Base-by-base conservation (phyloP, 768 basidiomycete species). In the Termitomyces sp. region DNA sequence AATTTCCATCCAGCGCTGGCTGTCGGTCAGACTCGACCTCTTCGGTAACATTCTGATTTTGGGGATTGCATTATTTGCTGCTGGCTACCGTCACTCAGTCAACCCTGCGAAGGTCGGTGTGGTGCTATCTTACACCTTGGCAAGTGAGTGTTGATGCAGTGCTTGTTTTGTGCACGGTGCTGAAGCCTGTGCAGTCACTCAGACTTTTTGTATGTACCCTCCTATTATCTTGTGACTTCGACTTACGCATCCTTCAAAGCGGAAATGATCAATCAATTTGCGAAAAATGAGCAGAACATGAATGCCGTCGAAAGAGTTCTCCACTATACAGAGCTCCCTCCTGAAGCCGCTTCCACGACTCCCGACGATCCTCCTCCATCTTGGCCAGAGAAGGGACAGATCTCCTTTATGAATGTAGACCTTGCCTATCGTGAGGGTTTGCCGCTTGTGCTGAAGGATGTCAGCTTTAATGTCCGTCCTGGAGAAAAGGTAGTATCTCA, bases 251-350 rank as follows among this genome's bases (percentile, higher is more conserved):
- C 32, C 31, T 40, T 38, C 40, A 19, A 53, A 84, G 81, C 82
- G 5, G 75, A 82, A 59, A 76, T 85, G 68, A 75, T 86, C 16
- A 73, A 78, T 1, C 73, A 76, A 31, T 86, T 82, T 62, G 83
- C 85, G 5, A 73, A 77, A 59, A 84, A 80, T 59, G 85, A 86
- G 64, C 83, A 86, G 66, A 84, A 85, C 64, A 87, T 89, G 81
- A 88, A 89, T 62, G 81, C 84, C 0, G 86, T 86, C 7, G 88
- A 90, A 64, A 79, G 89, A 19, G 75, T 90, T 4, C 70, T 85
- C n/a, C 80, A 86, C 49, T 92, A 90, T 69, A 77, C 80, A 10
- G 77, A 86, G 42, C 76, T 94, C 3, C 75, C 76, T 1, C 59
- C 77, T 0, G 89, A 90, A 66, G 85, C 82, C 9, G 71, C 64